Evolutionary conservation across 2,329 filamentous ascomycete genomes (phyloP).

Genomic region (Colletotrichum sp.): DNA sequence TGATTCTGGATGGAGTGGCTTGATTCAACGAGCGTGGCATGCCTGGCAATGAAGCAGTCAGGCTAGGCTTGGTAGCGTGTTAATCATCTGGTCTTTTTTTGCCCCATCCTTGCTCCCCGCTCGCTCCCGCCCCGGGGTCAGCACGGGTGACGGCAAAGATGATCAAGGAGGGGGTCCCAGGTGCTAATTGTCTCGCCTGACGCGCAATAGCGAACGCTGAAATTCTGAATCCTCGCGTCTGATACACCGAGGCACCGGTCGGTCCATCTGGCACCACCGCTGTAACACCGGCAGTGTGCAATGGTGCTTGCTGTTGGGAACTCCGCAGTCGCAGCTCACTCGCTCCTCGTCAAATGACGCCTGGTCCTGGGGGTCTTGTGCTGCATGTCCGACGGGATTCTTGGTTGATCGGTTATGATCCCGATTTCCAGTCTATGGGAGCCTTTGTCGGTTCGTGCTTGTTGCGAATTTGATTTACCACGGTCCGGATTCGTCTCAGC

Average conservation of each 20-base stretch:
- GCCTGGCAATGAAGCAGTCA: not conserved
- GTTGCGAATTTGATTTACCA: not conserved
- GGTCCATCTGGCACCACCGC: constrained; percentile 10
- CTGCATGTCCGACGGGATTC: not conserved
- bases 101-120: not conserved
- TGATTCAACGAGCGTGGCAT: not conserved
- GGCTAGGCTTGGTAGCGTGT: not conserved
- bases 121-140: not conserved
- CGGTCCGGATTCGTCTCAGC: not conserved
- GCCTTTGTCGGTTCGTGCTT: not conserved
- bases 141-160: not conserved
- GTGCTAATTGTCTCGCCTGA: not conserved
- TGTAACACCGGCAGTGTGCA: constrained; percentile 7
- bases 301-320: not conserved
- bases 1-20: not conserved
- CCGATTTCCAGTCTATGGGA: not conserved
- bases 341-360: not conserved
- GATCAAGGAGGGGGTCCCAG: not conserved
- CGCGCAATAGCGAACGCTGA: not conserved
- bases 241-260: constrained; percentile 7
- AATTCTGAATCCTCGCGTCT: not conserved
- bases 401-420: not conserved
- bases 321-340: not conserved
- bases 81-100: not conserved
- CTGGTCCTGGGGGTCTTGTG: not conserved